phyloP scores from a whole-genome alignment of 352 stramenopile species.

The Phytophthora melonis region DNA sequence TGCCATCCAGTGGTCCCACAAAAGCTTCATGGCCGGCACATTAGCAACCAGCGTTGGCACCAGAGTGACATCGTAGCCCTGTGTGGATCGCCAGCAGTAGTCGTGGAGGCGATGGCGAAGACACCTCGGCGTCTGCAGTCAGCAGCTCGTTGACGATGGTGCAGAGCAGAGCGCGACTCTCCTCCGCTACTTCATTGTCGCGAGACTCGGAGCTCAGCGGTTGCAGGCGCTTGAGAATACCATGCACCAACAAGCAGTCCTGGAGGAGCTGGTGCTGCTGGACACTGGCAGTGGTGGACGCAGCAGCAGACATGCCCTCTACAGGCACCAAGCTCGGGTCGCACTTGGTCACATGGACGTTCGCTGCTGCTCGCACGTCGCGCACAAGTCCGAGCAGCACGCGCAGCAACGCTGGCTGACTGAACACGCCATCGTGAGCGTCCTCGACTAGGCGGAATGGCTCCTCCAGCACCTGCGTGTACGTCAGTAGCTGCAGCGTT shows the following conservation, averaged over 20 bases:
- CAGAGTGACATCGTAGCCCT: not conserved
- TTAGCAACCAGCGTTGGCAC: not conserved
- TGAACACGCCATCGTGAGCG: slow-evolving; percentile 43
- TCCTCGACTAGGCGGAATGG: slow-evolving; percentile 67
- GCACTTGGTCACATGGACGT: slow-evolving; percentile 52
- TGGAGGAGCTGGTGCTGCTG: slow-evolving; percentile 63
- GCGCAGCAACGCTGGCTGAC: slow-evolving; percentile 52
- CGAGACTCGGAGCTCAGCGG: slow-evolving; percentile 17
- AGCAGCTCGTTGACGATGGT: slow-evolving; percentile 2
- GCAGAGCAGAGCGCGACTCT: not conserved
- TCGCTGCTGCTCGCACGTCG: slow-evolving; percentile 52
- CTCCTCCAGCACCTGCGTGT: slow-evolving; percentile 58
- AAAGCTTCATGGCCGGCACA: slow-evolving; percentile 2
- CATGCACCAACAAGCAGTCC: slow-evolving; percentile 66
- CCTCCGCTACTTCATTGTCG: not conserved
- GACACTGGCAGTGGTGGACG: slow-evolving; percentile 42
- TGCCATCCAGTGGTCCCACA: slow-evolving; percentile 48
- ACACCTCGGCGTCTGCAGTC: not conserved
- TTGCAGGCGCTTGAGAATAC: slow-evolving; percentile 48
- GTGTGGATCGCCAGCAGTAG: not conserved
- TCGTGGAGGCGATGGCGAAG: not conserved
- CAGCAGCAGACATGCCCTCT: slow-evolving; percentile 26
- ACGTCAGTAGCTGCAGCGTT: slow-evolving; percentile 46
- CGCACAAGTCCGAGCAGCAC: slow-evolving; percentile 50
- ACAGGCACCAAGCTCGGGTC: slow-evolving; percentile 44